These are phyloP conservation scores for Coelastrella sp. DNA, from an alignment of 139 green algal genomes.

Conservation along the genomic window DNA sequence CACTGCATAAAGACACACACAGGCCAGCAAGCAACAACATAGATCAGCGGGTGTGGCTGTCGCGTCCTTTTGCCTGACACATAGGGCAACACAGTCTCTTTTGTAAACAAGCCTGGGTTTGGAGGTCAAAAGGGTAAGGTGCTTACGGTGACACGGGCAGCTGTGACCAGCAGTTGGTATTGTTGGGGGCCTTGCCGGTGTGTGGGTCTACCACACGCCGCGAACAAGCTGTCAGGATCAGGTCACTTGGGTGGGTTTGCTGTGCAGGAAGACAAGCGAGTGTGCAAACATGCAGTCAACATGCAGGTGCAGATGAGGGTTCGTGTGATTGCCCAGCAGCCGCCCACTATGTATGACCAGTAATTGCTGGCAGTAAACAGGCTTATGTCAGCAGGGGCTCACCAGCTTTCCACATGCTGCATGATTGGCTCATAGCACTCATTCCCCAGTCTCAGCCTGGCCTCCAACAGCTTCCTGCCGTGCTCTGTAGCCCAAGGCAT, in stretches of 20 bases:
- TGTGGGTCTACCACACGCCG: too few species aligned
- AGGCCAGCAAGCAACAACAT: neutral
- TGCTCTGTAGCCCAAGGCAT: conserved; percentile 9
- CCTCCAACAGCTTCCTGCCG: conserved; percentile 1
- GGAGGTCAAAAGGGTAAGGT: too few species aligned
- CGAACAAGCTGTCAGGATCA: neutral
- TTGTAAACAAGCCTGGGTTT: too few species aligned
- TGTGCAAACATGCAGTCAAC: neutral
- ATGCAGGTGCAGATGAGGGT: neutral
- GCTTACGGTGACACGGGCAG: too few species aligned
- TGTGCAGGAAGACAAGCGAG: neutral
- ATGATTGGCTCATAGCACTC: conserved; percentile 34
- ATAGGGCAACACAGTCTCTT: neutral
- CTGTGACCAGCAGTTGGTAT: too few species aligned
- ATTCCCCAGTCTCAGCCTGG: neutral
- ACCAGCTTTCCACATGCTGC: conserved; percentile 35
- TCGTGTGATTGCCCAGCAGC: neutral
- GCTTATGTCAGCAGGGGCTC: neutral
- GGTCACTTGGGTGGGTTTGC: neutral
- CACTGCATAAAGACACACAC: conserved; percentile 4
- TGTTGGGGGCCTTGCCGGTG: too few species aligned
- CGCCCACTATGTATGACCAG: too few species aligned
- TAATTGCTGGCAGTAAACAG: neutral
- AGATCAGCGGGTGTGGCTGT: neutral
- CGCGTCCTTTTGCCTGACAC: too few species aligned